Evolutionary conservation across 2,329 filamentous ascomycete species (phyloP).

Genomic region (Trichoderma cornu-damae): DNA sequence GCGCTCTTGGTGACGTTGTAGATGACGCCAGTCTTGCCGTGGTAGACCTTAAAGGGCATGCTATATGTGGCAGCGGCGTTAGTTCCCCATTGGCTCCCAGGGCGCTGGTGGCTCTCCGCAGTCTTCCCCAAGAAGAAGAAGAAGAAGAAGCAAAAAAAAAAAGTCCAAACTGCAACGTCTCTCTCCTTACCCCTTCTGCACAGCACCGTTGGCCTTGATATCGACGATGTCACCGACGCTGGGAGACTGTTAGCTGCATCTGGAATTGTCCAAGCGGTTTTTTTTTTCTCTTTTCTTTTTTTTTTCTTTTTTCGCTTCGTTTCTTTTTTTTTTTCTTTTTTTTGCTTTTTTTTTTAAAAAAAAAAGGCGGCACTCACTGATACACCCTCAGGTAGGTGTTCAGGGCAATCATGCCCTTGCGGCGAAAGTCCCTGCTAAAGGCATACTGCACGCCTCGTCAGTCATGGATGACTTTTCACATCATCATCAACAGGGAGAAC

Average conservation of each 20-base stretch:
- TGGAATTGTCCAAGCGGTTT: too few relatives aligned
- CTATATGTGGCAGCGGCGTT: slow-evolving; percentile 42
- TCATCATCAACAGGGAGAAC: slow-evolving; percentile 17
- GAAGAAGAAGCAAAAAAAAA: too few relatives aligned
- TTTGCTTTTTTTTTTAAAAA: too few relatives aligned
- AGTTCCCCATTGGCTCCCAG: background rate
- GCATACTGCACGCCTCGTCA: slow-evolving; percentile 58
- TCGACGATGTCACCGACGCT: slow-evolving; percentile 98
- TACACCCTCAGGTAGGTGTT: slow-evolving; percentile 93
- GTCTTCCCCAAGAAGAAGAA: too few relatives aligned
- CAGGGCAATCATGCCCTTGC: slow-evolving; percentile 90
- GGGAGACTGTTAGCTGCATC: slow-evolving; percentile 40
- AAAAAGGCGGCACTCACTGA: slow-evolving; percentile 56
- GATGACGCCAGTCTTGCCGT: slow-evolving; percentile 96
- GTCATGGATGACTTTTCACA: slow-evolving; percentile 20
- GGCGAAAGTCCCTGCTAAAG: slow-evolving; percentile 90
- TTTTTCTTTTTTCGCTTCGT: too few relatives aligned
- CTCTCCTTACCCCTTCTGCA: slow-evolving; percentile 82
- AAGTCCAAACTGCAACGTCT: background rate
- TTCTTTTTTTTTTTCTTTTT: too few relatives aligned
- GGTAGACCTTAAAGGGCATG: slow-evolving; percentile 99
- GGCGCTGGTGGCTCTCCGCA: too few relatives aligned
- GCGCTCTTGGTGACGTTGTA: slow-evolving; percentile 99
- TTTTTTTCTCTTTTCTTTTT: too few relatives aligned
- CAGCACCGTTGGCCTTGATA: slow-evolving; percentile 96